These are phyloP conservation scores for Trypanosoma rangeli DNA, from an alignment of 208 protist genomes.

Conservation along the genomic window DNA sequence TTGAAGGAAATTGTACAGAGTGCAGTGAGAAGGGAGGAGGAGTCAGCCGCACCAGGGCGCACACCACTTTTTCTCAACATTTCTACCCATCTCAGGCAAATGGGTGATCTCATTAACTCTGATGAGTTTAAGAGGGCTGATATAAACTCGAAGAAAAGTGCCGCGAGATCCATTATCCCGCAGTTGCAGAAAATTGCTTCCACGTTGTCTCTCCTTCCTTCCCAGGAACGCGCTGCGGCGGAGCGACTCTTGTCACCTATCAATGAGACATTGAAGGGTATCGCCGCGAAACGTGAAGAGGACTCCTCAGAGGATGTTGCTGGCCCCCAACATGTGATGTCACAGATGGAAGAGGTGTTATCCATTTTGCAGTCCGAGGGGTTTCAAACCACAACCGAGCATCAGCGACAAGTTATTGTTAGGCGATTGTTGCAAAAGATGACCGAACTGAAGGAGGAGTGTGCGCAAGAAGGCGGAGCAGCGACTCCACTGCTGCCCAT, in stretches of 20 bases:
- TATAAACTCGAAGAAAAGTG: slow-evolving; percentile 23
- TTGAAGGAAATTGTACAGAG: slow-evolving; percentile 47
- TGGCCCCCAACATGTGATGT: slow-evolving; percentile 29
- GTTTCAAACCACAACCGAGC: slow-evolving; percentile 32
- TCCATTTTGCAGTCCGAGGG: slow-evolving; percentile 36
- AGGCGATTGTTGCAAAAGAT: slow-evolving; percentile 25
- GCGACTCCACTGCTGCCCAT: slow-evolving; percentile 28
- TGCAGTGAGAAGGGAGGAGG: slow-evolving; percentile 5
- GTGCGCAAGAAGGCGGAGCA: slow-evolving; percentile 26
- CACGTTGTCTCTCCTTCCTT: slow-evolving; percentile 33
- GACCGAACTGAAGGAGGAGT: slow-evolving; percentile 28
- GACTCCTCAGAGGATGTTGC: slow-evolving; percentile 1
- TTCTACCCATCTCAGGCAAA: slow-evolving; percentile 34
- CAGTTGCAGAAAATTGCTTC: slow-evolving; percentile 52
- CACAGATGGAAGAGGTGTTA: slow-evolving; percentile 45
- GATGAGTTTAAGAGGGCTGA: slow-evolving; percentile 34
- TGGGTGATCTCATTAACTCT: slow-evolving; percentile 44
- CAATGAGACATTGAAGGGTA: slow-evolving; percentile 33
- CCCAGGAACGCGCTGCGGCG: slow-evolving; percentile 35
- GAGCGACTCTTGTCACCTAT: slow-evolving; percentile 47
- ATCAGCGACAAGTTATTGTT: slow-evolving; percentile 33
- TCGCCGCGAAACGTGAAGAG: slow-evolving; percentile 1
- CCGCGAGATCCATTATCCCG: slow-evolving; percentile 36
- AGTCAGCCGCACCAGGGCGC: slow-evolving; percentile 6
- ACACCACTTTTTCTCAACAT: slow-evolving; percentile 36